Conservation (phyloP, 257 asterid genomes). For the Nicotiana obtusifolia region DNA sequence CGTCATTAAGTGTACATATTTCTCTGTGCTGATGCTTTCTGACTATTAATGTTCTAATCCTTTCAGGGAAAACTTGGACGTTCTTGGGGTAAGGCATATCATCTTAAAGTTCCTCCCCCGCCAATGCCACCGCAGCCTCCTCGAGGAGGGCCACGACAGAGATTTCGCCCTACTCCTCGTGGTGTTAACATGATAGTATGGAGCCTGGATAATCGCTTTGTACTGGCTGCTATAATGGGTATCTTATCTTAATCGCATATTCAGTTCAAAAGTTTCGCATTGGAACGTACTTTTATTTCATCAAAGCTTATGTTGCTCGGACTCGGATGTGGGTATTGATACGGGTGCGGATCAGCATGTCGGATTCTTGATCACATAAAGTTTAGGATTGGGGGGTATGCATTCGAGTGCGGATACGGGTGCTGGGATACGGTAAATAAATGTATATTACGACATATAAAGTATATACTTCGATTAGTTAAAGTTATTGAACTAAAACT, state of each 20-base stretch:
- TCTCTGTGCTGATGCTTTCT: background rate
- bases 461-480: no score
- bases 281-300: background rate
- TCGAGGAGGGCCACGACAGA: slow-evolving; percentile 92
- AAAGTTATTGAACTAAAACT: no score
- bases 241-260: slow-evolving; percentile 13
- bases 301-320: background rate
- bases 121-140: slow-evolving; percentile 87
- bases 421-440: no score
- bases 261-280: slow-evolving; percentile 3
- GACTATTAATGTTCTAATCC: background rate
- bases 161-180: slow-evolving; percentile 94
- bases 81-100: slow-evolving; percentile 75
- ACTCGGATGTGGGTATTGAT: no score
- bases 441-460: no score
- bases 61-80: slow-evolving; percentile 73
- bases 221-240: slow-evolving; percentile 99
- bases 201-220: slow-evolving; percentile 96
- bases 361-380: no score
- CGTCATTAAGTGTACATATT: background rate
- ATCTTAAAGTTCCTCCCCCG: slow-evolving; percentile 97
- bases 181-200: slow-evolving; percentile 93
- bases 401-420: no score
- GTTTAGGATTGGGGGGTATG: no score
- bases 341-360: no score